Evolutionary conservation across 2,329 filamentous ascomycete species (phyloP), one percentile per base, ranked within the genome.

Genomic region (Madurella fahalii): DNA sequence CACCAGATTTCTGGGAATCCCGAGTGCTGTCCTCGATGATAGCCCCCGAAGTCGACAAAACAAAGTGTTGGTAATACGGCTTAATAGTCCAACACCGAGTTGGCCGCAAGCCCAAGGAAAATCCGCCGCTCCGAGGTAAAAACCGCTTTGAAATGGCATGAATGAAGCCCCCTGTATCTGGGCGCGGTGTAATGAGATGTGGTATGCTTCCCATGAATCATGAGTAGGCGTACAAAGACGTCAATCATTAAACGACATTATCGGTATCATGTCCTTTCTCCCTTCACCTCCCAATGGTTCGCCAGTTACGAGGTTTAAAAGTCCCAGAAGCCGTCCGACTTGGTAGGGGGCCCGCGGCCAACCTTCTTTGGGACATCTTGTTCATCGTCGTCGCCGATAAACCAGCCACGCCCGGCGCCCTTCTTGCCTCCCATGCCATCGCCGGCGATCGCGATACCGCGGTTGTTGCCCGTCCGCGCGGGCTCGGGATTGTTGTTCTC

Each of bases 351-450:
- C 50, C 64, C 63, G 13, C 58, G 58, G 50, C 64, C 69, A 65
- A 73, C 74, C 64, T 74, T 73, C 41, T 72, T 72, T 5, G 71
- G 9, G 69, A 60, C 40, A 67, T 58, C 63, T 46, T 67, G 63
- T 50, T 76, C 71, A 20, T 77, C 76, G 37, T 77, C 76, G 31
- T 77, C 77, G 44, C 79, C 78, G 58, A 83, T 80, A 7, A 82
- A 73, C 83, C 84, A 87, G 64, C 76, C 69, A 52, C 80, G 73
- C 47, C 77, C 72, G 40, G 76, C 74, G 43, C 77, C 80, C 67
- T 77, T 81, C 58, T 74, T 74, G 40, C 81, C 80, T 43, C 85
- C 85, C 84, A 87, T 87, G 50, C 86, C 85, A 62, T 86, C 81
- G 39, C 83, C 83, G 2, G 73, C 78, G 55, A 81, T 81, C 39